phyloP scores from a whole-genome alignment of 2,329 filamentous ascomycete genomes.

The Verticillium tricorpus region DNA sequence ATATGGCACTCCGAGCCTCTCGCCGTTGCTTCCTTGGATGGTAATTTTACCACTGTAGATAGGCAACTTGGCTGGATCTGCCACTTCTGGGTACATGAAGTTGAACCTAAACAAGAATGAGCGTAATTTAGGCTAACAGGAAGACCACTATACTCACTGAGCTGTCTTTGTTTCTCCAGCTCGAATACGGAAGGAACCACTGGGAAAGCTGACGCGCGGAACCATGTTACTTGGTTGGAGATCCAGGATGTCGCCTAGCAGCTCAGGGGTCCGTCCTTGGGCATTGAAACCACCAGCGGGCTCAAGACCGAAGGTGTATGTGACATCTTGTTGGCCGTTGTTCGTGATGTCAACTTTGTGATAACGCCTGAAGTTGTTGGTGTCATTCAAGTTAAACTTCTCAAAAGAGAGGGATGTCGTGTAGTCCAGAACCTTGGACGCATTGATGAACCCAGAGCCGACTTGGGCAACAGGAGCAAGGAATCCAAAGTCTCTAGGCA shows the following conservation, averaged over 20 bases:
- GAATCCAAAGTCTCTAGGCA: slow-evolving; percentile 14
- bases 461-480: slow-evolving; percentile 29
- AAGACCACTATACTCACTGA: slow-evolving; percentile 1
- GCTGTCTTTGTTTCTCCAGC: slow-evolving; percentile 9
- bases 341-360: slow-evolving; percentile 27
- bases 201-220: not conserved
- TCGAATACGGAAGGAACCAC: slow-evolving; percentile 1
- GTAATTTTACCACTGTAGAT: slow-evolving; percentile 28
- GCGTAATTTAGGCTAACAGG: not conserved
- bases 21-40: slow-evolving; percentile 23
- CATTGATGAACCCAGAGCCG: slow-evolving; percentile 36
- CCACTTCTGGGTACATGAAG: slow-evolving; percentile 19
- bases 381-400: slow-evolving; percentile 39
- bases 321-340: slow-evolving; percentile 23
- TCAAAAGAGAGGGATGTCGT: slow-evolving; percentile 30
- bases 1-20: slow-evolving; percentile 27
- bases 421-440: slow-evolving; percentile 33
- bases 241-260: slow-evolving; percentile 7
- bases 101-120: slow-evolving; percentile 13
- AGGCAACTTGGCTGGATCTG: slow-evolving; percentile 23
- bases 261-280: slow-evolving; percentile 10
- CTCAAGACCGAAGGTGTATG: slow-evolving; percentile 24
- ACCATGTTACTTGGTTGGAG: slow-evolving; percentile 3
- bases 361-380: slow-evolving; percentile 26
- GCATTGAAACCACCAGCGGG: slow-evolving; percentile 32